Evolutionary conservation across 306 rosid genomes (phyloP), one percentile per base, ranked within the genome.

Genomic region (Calophaca sinica): DNA sequence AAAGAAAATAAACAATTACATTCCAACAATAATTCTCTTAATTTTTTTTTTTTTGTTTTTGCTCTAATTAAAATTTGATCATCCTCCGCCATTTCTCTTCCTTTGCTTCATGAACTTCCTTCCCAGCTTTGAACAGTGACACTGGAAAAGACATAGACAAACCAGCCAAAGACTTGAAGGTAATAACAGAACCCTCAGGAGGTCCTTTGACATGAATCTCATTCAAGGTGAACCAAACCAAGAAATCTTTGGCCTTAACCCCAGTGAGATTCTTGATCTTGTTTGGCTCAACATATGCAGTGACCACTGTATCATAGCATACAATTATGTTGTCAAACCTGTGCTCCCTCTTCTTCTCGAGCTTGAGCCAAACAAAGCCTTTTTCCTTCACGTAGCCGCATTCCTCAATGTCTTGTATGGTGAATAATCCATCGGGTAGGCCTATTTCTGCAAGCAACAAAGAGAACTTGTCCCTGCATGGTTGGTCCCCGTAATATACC

Each of bases 361-460:
- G 88, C 74, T 85, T 87, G 45, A 85, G 85, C 87, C 87, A 85
- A 10, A 85, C 89, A 29, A 85, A 87, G 2, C 84, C 87, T n/a
- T 69, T 64, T 2, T 87, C 91, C 78, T 87, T 80, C n/a, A 85
- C 84, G 7, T 73, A 77, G 0, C 91, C 88, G 13, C 83, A 85
- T 62, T 87, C 89, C 13, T 78, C 77, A 6, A 87, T 78, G 73
- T 80, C 83, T 4, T 83, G 35, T 11, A 76, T 29, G 42, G 82
- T 58, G 3, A 87, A 67, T 2, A 87, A 76, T 5, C 89, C 81
- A 14, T 78, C 82, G 4, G 84, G 89, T 10, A 85, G 73, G 2
- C 91, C 89, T 32, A 77, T 66, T 7, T 87, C 83, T 32, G 78
- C 70, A 26, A 87, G 61, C 53, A 85, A 42, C 52, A 70, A 20